Conservation (phyloP, 805 yeast species). For the Candida tibetensis region DNA sequence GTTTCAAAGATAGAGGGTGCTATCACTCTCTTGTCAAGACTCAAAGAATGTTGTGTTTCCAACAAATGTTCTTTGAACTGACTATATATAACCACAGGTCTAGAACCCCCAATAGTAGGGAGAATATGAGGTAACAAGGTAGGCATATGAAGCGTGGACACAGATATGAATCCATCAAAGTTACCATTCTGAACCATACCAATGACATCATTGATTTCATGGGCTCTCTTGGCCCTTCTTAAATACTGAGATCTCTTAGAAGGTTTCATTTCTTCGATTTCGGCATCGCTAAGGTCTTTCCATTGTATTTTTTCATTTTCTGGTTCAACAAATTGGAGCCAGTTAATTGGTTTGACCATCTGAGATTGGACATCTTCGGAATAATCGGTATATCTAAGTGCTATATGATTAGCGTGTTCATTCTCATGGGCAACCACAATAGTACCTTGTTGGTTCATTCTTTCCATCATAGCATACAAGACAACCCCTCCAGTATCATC, state of each 20-base stretch:
- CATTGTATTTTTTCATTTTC: conserved; percentile 51
- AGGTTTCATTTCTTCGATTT: conserved; percentile 53
- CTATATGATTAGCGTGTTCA: conserved; percentile 83
- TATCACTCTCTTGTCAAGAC: conserved; percentile 64
- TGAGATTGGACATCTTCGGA: conserved; percentile 48
- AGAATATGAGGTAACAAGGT: conserved; percentile 61
- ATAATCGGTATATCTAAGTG: conserved; percentile 65
- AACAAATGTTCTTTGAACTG: conserved; percentile 79
- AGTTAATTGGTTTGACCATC: conserved; percentile 67
- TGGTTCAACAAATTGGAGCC: conserved; percentile 83
- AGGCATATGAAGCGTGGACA: conserved; percentile 68
- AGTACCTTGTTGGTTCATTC: conserved; percentile 77
- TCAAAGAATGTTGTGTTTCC: conserved; percentile 67
- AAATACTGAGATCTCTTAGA: conserved; percentile 63
- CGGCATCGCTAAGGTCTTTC: conserved; percentile 48
- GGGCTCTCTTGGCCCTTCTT: conserved; percentile 59
- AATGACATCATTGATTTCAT: conserved; percentile 48
- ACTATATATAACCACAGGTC: conserved; percentile 80
- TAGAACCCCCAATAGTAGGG: conserved; percentile 72
- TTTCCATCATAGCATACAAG: conserved; percentile 79
- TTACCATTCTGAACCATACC: conserved; percentile 48
- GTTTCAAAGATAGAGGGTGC: conserved; percentile 84
- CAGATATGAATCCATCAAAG: conserved; percentile 75
- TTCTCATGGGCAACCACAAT: conserved; percentile 83
- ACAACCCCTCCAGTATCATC: conserved; percentile 97